Evolutionary conservation across 805 yeast genomes (phyloP), one percentile per base, ranked within the genome.

Genomic region (Cyberlindnera samutprakarnensis): DNA sequence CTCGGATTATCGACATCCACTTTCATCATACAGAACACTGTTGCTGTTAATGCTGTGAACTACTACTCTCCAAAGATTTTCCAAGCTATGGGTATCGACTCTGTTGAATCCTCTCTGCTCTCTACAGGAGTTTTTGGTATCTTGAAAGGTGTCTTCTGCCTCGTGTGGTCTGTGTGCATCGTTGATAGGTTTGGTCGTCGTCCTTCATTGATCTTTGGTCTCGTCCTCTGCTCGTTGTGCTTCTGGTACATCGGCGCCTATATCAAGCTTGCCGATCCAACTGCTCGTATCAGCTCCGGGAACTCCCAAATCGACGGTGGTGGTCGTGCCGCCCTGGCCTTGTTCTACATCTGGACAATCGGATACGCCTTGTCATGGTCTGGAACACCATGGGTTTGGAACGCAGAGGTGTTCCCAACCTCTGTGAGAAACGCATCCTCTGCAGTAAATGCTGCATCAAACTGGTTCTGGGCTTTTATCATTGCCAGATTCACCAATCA

Each of bases 81-180:
- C 51, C 54, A 61, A 38, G 59, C 72, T 4, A 57, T 71, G 36
- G 77, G 78, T 13, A 60, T 71, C 14, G 48, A 49, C 21, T 69
- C 73, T 2, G 47, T 63, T 7, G 56, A 63, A 29, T 63, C 72
- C 1, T 62, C 66, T 3, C 56, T 72, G 27, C 58, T 67, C 14
- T 67, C 76, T 4, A 70, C 75, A 7, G 77, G 77, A 32, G 53
- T 70, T 33, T 70, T 69, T 48, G 78, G 77, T 18, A 53, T 69
- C 23, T 53, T 69, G 28, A 70, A 70, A 41, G 66, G 61, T 12
- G 54, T 55, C n/a, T 63, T 64, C 20, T 61, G 69, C 14, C 49
- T 64, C 22, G 42, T 64, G 14, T 68, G 70, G 67, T 57, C 67
- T 11, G 54, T 67, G 33, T 54, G 62, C 33, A 53, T 70, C 27